phyloP scores from a whole-genome alignment of 2,329 filamentous ascomycete species.

The Aspergillus aculeatus region DNA sequence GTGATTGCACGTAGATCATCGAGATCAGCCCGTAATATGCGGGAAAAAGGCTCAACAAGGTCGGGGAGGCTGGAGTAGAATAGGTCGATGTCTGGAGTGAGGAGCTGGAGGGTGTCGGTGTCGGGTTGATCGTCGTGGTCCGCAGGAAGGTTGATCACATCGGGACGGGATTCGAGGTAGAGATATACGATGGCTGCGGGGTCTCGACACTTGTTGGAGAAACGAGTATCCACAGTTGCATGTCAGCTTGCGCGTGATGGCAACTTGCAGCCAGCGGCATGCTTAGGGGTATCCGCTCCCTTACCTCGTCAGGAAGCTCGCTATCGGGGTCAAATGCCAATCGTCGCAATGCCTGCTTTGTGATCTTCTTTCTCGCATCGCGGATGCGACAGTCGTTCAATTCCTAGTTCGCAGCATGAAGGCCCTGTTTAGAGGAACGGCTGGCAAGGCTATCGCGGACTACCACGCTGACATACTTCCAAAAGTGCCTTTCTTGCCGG shows the following conservation, averaged over 20 bases:
- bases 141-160: slow-evolving; percentile 17
- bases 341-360: slow-evolving; percentile 31
- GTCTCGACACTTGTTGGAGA: slow-evolving; percentile 32
- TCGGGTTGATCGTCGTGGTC: slow-evolving; percentile 17
- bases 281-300: slow-evolving; percentile 4
- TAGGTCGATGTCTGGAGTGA: slow-evolving; percentile 35
- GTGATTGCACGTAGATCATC: slow-evolving; percentile 29
- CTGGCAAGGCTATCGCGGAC: not conserved
- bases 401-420: slow-evolving; percentile 27
- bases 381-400: slow-evolving; percentile 34
- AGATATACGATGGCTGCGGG: slow-evolving; percentile 36
- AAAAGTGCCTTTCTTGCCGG: slow-evolving; percentile 30
- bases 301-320: slow-evolving; percentile 36
- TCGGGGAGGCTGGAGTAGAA: slow-evolving; percentile 34
- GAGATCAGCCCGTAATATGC: slow-evolving; percentile 24
- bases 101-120: slow-evolving; percentile 31
- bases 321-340: slow-evolving; percentile 35
- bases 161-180: slow-evolving; percentile 35
- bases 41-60: slow-evolving; percentile 27
- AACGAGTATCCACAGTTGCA: not conserved
- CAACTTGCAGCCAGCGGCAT: not conserved
- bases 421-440: not conserved
- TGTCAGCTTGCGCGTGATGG: not conserved
- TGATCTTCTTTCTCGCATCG: slow-evolving; percentile 34
- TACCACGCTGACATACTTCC: slow-evolving; percentile 29